A percentile compares a stretch with the other conserved stretches of the same genome.
Conservation (phyloP, 176 grass and related monocot species). For the Oryza meridionalis region DNA sequence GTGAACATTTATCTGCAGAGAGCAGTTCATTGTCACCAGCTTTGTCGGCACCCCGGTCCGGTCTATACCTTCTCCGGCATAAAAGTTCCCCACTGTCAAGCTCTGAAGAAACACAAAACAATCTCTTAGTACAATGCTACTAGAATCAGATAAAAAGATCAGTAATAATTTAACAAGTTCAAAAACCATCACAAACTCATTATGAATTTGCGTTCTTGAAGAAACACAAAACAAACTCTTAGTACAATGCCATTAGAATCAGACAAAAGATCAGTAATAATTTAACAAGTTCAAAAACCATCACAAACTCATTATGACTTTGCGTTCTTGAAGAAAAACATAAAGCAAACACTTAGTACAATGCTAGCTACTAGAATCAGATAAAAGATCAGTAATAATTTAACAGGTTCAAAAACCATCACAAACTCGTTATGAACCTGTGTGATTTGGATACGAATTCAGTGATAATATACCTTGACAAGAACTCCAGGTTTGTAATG, state of each 20-base stretch:
- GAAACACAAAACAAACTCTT: background rate
- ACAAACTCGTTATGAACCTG: background rate
- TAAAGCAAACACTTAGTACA: background rate
- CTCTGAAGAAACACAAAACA: conserved; percentile 47
- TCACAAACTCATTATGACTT: background rate
- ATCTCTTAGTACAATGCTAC: background rate
- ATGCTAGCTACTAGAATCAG: background rate
- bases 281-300: background rate
- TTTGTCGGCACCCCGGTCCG: conserved; percentile 78
- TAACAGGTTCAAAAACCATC: background rate
- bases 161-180: background rate
- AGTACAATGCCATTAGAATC: background rate
- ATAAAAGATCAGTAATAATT: background rate
- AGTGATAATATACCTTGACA: conserved; percentile 55
- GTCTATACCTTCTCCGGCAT: conserved; percentile 78
- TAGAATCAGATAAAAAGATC: background rate
- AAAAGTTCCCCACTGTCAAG: conserved; percentile 76
- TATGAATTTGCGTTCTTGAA: conserved; percentile 23
- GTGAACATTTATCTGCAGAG: conserved; percentile 61
- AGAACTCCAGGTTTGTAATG: conserved; percentile 59
- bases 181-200: background rate
- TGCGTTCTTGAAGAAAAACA: conserved; percentile 33
- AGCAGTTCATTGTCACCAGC: conserved; percentile 75
- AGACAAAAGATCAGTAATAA: background rate
- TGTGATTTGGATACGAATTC: background rate